A percentile compares a stretch with the other conserved stretches of the same genome.
These are phyloP conservation scores for Aspergillus phoenicis DNA, from an alignment of 2,329 filamentous ascomycete genomes.

Conservation along the genomic window DNA sequence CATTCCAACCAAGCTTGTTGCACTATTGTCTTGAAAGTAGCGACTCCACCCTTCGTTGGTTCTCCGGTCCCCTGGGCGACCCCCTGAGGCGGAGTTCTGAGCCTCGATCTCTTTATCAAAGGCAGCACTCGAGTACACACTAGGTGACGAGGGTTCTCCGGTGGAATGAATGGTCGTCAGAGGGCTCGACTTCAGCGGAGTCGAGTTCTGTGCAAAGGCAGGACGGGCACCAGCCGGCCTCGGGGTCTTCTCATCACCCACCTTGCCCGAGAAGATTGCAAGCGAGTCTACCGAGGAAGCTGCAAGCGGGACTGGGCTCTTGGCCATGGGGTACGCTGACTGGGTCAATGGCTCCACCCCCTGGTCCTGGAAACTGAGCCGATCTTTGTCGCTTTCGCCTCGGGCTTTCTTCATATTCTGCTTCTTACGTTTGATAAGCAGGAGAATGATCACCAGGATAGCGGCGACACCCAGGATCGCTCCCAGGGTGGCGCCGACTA, in stretches of 20 bases:
- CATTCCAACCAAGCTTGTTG: conserved; percentile 28
- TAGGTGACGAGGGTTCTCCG: conserved; percentile 25
- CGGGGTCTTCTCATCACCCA: conserved; percentile 36
- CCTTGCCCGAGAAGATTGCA: conserved; percentile 44
- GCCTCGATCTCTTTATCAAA: conserved; percentile 26
- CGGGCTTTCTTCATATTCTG: conserved; percentile 51
- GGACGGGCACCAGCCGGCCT: conserved; percentile 25
- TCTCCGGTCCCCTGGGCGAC: conserved; percentile 40
- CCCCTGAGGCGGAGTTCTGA: conserved; percentile 18
- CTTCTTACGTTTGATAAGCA: conserved; percentile 65
- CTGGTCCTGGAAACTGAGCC: conserved; percentile 48
- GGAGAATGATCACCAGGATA: conserved; percentile 70
- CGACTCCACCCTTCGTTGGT: conserved; percentile 54
- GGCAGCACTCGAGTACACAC: conserved; percentile 24
- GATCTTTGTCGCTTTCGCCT: conserved; percentile 61
- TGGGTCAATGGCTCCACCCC: conserved; percentile 48
- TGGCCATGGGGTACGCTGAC: conserved; percentile 49
- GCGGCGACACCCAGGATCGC: conserved; percentile 74
- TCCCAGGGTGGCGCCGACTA: conserved; percentile 81
- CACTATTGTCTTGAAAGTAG: conserved; percentile 48
- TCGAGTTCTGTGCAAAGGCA: conserved; percentile 23
- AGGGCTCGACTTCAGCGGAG: conserved; percentile 28
- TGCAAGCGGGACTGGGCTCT: conserved; percentile 41
- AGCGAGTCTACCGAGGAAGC: conserved; percentile 42
- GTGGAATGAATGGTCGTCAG: conserved; percentile 36